Percentiles rank a stretch among this genome's conserved stretches.
phyloP scores from a whole-genome alignment of 257 asterid genomes.

The Datura wrightii region DNA sequence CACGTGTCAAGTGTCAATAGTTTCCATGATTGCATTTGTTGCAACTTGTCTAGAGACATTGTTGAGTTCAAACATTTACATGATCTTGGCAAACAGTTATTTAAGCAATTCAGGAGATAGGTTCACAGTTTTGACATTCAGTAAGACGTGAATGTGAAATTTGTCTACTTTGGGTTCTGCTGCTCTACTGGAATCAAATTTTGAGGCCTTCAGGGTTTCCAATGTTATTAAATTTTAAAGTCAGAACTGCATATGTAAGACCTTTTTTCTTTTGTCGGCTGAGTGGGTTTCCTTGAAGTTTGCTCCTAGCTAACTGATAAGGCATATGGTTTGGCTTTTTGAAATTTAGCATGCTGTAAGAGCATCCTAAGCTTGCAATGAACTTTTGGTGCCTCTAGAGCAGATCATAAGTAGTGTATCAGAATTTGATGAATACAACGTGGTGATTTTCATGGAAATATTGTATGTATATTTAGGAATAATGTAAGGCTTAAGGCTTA shows the following conservation, averaged over 20 bases:
- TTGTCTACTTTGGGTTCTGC: conserved; percentile 23
- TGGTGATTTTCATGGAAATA: neutral
- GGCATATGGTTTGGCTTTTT: neutral
- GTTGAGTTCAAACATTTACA: neutral
- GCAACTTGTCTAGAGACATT: neutral
- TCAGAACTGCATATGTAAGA: neutral
- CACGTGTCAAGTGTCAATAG: neutral
- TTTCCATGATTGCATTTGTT: conserved; percentile 3
- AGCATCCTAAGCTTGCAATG: neutral
- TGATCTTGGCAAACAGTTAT: neutral
- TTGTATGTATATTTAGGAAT: neutral
- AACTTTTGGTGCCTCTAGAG: neutral
- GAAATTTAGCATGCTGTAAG: neutral
- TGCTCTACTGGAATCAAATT: neutral
- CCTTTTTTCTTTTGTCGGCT: neutral
- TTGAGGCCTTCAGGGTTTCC: conserved; percentile 9
- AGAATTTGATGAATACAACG: neutral
- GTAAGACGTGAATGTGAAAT: conserved; percentile 1
- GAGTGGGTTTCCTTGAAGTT: conserved; percentile 26
- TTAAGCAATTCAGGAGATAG: neutral
- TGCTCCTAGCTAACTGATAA: neutral
- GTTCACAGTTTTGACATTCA: conserved; percentile 9
- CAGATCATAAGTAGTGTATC: conserved; percentile 14
- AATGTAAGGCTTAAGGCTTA: neutral
- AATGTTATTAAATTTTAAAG: neutral